A percentile compares a stretch with the other conserved stretches of the same genome.
Conservation (phyloP, 768 basidiomycete genomes). For the Mycena olivaceomarginata region DNA sequence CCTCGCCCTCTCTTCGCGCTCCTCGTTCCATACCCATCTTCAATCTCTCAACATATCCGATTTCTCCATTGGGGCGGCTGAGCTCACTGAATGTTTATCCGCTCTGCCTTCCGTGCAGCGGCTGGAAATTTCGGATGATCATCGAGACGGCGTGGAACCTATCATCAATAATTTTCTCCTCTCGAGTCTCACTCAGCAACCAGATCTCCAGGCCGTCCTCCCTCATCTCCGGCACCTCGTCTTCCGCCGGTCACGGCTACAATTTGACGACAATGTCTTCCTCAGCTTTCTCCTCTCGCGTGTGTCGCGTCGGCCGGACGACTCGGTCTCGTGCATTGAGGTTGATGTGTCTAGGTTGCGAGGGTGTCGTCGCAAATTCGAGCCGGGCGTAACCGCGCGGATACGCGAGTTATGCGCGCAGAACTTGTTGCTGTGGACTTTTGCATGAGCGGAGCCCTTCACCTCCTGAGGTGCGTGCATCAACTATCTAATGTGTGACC, state of each 20-base stretch:
- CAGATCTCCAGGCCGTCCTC: slow-evolving; percentile 26
- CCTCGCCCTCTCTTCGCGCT: slow-evolving; percentile 32
- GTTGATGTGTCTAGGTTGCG: slow-evolving; percentile 30
- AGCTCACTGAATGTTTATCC: slow-evolving; percentile 31
- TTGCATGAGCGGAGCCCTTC: slow-evolving; percentile 16
- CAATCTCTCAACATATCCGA: slow-evolving; percentile 20
- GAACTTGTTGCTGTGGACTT: slow-evolving; percentile 9
- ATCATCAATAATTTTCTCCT: slow-evolving; percentile 28
- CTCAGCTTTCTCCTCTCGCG: slow-evolving; percentile 20
- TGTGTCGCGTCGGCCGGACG: not conserved
- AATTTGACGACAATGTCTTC: slow-evolving; percentile 25
- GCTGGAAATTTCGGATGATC: slow-evolving; percentile 29
- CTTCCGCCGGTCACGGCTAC: slow-evolving; percentile 27
- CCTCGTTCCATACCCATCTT: slow-evolving; percentile 30
- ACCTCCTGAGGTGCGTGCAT: slow-evolving; percentile 19
- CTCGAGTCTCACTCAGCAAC: slow-evolving; percentile 16
- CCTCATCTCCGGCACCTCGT: slow-evolving; percentile 35
- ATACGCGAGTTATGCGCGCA: not conserved
- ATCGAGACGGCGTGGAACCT: slow-evolving; percentile 26
- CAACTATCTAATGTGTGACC: slow-evolving; percentile 19
- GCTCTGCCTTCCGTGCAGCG: slow-evolving; percentile 30
- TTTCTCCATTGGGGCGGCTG: slow-evolving; percentile 25
- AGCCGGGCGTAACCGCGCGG: slow-evolving; percentile 19
- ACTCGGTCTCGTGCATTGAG: slow-evolving; percentile 20
- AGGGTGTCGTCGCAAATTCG: slow-evolving; percentile 25